Evolutionary conservation across 495 filamentous ascomycete species (phyloP), one percentile per base, ranked within the genome.

Genomic region (Xeromyces bisporus): DNA sequence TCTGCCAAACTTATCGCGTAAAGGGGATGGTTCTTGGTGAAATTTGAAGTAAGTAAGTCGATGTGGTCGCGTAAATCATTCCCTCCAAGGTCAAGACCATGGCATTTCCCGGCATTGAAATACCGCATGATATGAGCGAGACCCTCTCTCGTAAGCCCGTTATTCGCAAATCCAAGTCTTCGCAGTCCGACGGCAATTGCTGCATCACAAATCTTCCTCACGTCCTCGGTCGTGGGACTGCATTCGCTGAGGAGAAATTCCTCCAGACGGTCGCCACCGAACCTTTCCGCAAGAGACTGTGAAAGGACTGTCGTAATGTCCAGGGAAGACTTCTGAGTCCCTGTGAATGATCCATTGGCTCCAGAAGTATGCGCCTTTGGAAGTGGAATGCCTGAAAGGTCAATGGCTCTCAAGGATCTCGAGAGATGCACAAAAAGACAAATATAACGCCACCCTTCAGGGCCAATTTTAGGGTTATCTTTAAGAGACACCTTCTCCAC

Each of bases 1-100:
- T 86, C 80, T 2, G 87, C 84, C 35, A 97, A 51, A 47, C 81
- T 85, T 29, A 97, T 58, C 6, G 84, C 83, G 58, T 75, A 85
- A 2, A 93, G 60, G 0, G 75, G 69, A 21, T 67, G 64, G 3
- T 73, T 62, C 8, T 54, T 51, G n/a, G 69, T 61, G 23, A 92
- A 51, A 11, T 67, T 67, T 11, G 67, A 63, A 1, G 73, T 69
- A 21, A 97, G 51, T 18, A 73, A 55, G 26, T 67, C 63, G n/a
- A 93, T 56, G 36, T 75, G 64, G 18, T 84, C 71, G 36, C 72
- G 56, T 23, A 82, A 55, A 39, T 85, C 71, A 43, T 93, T 96
- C n/a, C 83, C 83, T 21, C 86, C 86, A n/a, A 97, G 53, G 50
- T 96, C 89, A 4, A 97, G 58, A 1, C 83, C 89, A 48, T 92